Base-by-base conservation (phyloP, 768 basidiomycete species). In the Suillus brevipes region DNA sequence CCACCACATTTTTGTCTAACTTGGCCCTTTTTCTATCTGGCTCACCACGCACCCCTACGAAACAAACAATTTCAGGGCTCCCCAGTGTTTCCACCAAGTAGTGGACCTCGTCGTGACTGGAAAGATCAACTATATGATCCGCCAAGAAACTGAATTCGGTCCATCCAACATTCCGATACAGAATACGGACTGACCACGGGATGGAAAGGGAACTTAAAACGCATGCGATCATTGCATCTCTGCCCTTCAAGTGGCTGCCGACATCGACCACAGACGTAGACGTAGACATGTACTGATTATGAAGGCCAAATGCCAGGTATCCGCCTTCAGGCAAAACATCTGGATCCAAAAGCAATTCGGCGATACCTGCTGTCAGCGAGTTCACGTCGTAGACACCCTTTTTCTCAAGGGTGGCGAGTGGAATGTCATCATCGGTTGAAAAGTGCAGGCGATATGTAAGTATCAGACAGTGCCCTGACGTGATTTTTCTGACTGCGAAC, bases 361-460 rank as follows among this genome's bases (percentile, higher is more conserved):
- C 23, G 36, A 63, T 34, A 25, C 14, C 34, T 10, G 25, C n/a
- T 61, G 36, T 63, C 6, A 63, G 55, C 13, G 28, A 31, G 10
- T 42, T 31, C 25, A 31, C 18, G 40, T 42, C 58, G 40, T 43
- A 31, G 8, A 28, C 25, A 28, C 28, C 18, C 20, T 31, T 59
- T 40, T 18, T 20, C 40, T 59, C 58, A 42, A 31, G 18, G 28
- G 40, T 59, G 58, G 37, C 18, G 18, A 42, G 49, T 77, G 82
- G 12, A 80, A 78, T 64, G 85, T 78, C 67, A 87, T 81, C 7
- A 13, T 28, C 25, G 58, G 58, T 59, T 43, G 58, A n/a, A 47
- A 67, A 72, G 62, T 77, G 76, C 23, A 83, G 76, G 65, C 82
- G 81, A 70, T 79, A 82, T 0, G 83, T 80, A 55, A 85, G 57